Evolutionary conservation across 345 rosid genomes (phyloP), one percentile per base, ranked within the genome.

Genomic region (Passiflora organensis): DNA sequence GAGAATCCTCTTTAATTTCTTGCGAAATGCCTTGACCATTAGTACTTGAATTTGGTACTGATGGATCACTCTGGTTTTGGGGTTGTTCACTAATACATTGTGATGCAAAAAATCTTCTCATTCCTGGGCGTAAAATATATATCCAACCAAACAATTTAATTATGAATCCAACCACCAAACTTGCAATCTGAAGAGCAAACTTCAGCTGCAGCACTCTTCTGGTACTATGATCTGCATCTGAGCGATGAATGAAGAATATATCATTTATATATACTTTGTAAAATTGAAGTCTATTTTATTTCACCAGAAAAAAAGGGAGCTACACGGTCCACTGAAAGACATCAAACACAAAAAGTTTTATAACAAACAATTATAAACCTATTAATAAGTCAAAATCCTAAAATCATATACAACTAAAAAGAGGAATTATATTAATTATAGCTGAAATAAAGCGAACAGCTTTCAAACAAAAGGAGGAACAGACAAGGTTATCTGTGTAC

Each of bases 121-220:
- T 51, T 63, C 74, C 19, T 50, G 73, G 75, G 32, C 74, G 60
- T 34, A 82, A 60, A 54, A 83, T 71, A 77, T 62, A 76, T 36
- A 82, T 16, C 75, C 67, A 68, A 16, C 76, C 78, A 16, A 88
- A 62, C 49, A 88, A 58, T 67, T 81, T 82, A 58, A 79, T 28
- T 51, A 77, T 32, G 42, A 78, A 74, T 63, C 21, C 63, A 64
- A 73, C 70, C 58, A 69, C 42, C 50, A 58, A 55, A 58, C 68
- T 72, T 37, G 66, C 53, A 51, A 68, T 62, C 41, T 41, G 72
- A 55, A 71, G 67, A 55, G 76, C 58, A 66, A 72, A 63, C 18
- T 64, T 59, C 49, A 37, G 75, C 36, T 54, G 55, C 19, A 54
- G 47, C 58, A 75, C 65, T 66, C 68, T 69, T 56, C 56, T 63